phyloP scores from a whole-genome alignment of 2,329 filamentous ascomycete genomes.

The Lizonia empirigonia region DNA sequence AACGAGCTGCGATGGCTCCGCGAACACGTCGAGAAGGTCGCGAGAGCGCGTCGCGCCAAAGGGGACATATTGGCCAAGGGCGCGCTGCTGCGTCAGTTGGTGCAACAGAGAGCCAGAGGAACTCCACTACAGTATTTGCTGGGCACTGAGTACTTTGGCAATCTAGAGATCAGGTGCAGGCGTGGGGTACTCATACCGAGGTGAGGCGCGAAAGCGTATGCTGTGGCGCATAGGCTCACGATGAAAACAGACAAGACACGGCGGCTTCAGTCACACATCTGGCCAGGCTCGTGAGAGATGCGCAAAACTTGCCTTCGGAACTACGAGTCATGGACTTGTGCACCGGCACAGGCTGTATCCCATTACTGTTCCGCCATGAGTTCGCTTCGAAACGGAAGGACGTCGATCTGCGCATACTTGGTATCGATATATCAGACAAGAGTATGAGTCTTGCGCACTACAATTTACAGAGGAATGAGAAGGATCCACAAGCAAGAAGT shows the following conservation, averaged over 20 bases:
- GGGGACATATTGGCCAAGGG: constrained; percentile 25
- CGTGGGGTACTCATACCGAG: constrained; percentile 86
- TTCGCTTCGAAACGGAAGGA: constrained; percentile 50
- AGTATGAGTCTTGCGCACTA: constrained; percentile 69
- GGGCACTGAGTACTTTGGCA: constrained; percentile 85
- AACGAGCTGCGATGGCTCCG: constrained; percentile 77
- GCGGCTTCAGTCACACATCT: constrained; percentile 48
- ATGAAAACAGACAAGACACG: constrained; percentile 52
- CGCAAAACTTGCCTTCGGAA: constrained; percentile 26
- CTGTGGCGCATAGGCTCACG: constrained; percentile 17
- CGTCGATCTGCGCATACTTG: constrained; percentile 59
- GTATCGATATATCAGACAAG: constrained; percentile 72
- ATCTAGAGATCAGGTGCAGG: constrained; percentile 76
- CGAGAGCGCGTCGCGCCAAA: constrained; percentile 26
- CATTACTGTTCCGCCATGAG: constrained; percentile 72
- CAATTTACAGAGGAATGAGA: constrained; percentile 61
- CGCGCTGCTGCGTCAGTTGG: constrained; percentile 34
- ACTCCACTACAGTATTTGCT: constrained; percentile 89
- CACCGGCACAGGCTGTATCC: constrained; percentile 89
- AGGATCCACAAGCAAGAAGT: constrained; percentile 9
- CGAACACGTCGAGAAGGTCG: constrained; percentile 56
- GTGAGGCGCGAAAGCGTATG: constrained; percentile 49
- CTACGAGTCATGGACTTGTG: constrained; percentile 82
- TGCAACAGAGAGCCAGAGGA: constrained; percentile 58
- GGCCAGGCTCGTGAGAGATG: constrained; percentile 33